phyloP scores from a whole-genome alignment of 805 yeast species.

The Myxozyma nipponensis region DNA sequence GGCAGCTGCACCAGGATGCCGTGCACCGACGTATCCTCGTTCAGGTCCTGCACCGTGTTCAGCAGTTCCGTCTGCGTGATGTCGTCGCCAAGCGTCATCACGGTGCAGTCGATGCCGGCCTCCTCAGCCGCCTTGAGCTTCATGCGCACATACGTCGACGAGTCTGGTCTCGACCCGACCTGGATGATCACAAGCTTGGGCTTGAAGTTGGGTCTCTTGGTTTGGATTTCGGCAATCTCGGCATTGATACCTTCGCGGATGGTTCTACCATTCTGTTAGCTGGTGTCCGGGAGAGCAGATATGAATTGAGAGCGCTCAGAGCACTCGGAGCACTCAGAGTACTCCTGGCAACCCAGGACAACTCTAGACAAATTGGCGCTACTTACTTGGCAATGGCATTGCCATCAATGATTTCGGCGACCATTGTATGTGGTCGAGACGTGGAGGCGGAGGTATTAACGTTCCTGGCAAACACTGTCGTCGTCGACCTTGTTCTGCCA shows the following conservation, averaged over 20 bases:
- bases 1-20: conserved; percentile 92
- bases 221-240: conserved; percentile 48
- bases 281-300: no score
- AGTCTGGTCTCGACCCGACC: conserved; percentile 87
- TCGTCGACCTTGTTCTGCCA: neutral
- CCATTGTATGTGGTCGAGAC: conserved; percentile 16
- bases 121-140: conserved; percentile 85
- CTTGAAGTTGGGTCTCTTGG: conserved; percentile 48
- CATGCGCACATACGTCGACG: conserved; percentile 86
- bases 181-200: conserved; percentile 83
- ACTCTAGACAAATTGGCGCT: no score
- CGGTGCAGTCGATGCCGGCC: conserved; percentile 67
- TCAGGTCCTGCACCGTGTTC: conserved; percentile 56
- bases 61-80: conserved; percentile 56
- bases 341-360: neutral
- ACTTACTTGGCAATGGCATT: conserved; percentile 50
- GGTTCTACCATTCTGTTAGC: conserved; percentile 17
- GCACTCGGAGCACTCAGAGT: no score
- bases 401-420: conserved; percentile 53
- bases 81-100: conserved; percentile 60
- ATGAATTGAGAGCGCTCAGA: no score
- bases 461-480: neutral
- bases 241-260: conserved; percentile 51
- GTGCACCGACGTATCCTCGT: conserved; percentile 71
- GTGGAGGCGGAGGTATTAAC: neutral